Evolutionary conservation across 495 filamentous ascomycete genomes (phyloP).

Genomic region (Penicillium atrosanguineum): DNA sequence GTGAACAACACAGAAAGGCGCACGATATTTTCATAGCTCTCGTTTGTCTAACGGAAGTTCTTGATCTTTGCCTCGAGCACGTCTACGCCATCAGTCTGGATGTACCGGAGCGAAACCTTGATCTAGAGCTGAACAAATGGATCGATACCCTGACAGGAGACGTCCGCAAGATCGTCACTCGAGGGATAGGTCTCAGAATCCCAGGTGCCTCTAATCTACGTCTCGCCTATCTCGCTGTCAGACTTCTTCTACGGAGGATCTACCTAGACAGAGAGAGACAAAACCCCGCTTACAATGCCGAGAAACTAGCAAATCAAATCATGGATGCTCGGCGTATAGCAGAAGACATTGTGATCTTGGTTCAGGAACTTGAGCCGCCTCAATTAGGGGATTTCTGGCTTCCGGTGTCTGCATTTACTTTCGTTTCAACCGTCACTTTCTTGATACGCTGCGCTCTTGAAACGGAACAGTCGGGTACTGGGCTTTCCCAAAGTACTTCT

Average conservation of each 20-base stretch:
- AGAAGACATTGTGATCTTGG: constrained; percentile 33
- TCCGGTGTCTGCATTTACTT: constrained; percentile 29
- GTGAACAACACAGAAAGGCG: constrained; percentile 10
- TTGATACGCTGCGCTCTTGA: constrained; percentile 28
- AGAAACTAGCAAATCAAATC: too few species aligned
- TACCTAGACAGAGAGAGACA: constrained; percentile 19
- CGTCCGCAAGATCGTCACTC: constrained; percentile 21
- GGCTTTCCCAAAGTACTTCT: constrained; percentile 4
- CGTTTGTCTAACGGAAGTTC: constrained; percentile 35
- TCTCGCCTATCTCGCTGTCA: constrained; percentile 34
- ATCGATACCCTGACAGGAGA: constrained; percentile 22
- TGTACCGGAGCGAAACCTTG: constrained; percentile 13
- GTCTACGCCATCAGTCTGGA: constrained; percentile 28
- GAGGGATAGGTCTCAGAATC: constrained; percentile 16
- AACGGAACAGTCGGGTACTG: constrained; percentile 4
- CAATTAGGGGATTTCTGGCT: constrained; percentile 35
- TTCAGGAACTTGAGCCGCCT: constrained; percentile 28
- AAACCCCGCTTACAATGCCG: too few species aligned
- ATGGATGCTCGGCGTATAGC: constrained; percentile 28
- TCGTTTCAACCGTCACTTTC: constrained; percentile 31
- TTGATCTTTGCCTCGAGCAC: constrained; percentile 34
- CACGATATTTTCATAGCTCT: constrained; percentile 37
- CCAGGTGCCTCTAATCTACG: constrained; percentile 39
- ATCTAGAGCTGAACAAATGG: constrained; percentile 26
- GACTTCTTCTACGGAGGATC: constrained; percentile 31